These are phyloP conservation scores for Fraxinus velutina DNA, from an alignment of 305 asterid genomes.

Conservation along the genomic window DNA sequence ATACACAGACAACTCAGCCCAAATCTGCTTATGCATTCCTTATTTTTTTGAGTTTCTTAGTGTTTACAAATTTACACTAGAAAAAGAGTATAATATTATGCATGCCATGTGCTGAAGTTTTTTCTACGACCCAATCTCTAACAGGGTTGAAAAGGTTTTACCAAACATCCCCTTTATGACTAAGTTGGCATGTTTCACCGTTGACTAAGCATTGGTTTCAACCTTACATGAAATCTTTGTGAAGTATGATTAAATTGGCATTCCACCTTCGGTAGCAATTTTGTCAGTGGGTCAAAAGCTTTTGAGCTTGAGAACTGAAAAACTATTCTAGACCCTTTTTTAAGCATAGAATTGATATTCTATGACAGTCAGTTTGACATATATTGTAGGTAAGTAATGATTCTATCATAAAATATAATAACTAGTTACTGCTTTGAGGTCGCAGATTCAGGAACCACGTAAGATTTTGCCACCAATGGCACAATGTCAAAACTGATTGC, in stretches of 20 bases:
- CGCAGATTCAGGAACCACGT: not conserved
- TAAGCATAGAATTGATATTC: not conserved
- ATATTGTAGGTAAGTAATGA: not conserved
- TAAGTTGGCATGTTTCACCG: not conserved
- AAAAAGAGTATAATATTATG: not conserved
- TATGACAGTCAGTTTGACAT: not conserved
- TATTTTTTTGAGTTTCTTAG: not conserved
- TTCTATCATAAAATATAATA: not conserved
- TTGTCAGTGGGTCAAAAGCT: not conserved
- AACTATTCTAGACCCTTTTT: not conserved
- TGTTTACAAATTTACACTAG: not conserved
- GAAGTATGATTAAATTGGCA: not conserved
- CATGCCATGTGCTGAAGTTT: not conserved
- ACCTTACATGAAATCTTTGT: not conserved
- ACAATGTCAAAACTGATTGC: not conserved
- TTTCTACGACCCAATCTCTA: not conserved
- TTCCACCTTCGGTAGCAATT: not conserved
- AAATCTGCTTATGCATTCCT: not conserved
- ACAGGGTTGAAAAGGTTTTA: not conserved
- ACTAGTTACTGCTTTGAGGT: not conserved
- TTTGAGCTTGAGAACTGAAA: not conserved
- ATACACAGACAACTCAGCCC: not conserved
- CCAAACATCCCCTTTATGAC: not conserved
- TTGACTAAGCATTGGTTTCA: not conserved
- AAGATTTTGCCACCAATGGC: not conserved